phyloP scores from a whole-genome alignment of 768 basidiomycete species.

The Podaxis sp. region DNA sequence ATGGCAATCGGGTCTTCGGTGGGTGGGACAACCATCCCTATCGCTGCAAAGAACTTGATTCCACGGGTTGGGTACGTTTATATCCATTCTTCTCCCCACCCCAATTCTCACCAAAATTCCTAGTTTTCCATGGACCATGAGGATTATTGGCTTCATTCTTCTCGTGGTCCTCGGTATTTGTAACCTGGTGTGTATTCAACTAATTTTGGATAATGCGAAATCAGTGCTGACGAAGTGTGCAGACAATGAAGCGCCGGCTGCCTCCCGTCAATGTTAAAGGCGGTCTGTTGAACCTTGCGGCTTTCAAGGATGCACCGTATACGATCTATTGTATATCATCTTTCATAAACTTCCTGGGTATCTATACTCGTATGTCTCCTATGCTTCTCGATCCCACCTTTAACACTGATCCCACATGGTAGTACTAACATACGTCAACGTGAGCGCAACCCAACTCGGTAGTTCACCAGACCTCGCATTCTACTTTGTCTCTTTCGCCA shows the following conservation, averaged over 20 bases:
- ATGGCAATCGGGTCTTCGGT: conserved; percentile 62
- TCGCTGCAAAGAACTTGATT: conserved; percentile 52
- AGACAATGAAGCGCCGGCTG: conserved; percentile 46
- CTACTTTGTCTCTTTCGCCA: conserved; percentile 67
- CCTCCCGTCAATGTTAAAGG: conserved; percentile 50
- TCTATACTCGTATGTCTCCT: conserved; percentile 52
- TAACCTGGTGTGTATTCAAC: conserved; percentile 39
- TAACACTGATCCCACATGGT: conserved; percentile 13
- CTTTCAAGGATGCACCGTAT: conserved; percentile 51
- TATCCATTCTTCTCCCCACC: background rate
- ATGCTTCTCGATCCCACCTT: background rate
- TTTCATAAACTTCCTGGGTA: conserved; percentile 47
- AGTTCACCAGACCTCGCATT: conserved; percentile 48
- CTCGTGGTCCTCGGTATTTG: conserved; percentile 45
- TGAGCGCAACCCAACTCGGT: conserved; percentile 49
- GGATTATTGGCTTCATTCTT: conserved; percentile 63
- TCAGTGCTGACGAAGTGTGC: background rate
- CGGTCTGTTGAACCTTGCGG: conserved; percentile 52
- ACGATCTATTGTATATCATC: conserved; percentile 51
- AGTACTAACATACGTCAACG: conserved; percentile 69
- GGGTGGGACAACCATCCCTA: conserved; percentile 68
- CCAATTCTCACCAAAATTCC: background rate
- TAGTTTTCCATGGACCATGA: conserved; percentile 79
- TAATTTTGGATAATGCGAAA: background rate
- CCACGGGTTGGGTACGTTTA: conserved; percentile 34